Conservation (phyloP, 371 early-diverging fungal species). For the Conidiobolus coronatus region DNA sequence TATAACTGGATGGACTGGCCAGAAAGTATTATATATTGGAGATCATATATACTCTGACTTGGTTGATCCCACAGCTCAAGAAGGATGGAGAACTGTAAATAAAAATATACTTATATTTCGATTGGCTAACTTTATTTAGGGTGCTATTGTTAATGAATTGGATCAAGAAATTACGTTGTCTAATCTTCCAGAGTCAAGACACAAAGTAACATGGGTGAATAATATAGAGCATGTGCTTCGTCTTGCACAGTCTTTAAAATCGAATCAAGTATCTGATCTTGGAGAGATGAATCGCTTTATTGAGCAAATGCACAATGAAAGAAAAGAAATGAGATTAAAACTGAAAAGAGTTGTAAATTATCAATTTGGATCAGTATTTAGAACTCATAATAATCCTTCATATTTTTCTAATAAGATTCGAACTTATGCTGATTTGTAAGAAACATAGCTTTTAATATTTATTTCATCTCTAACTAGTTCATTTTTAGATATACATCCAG, state of each 20-base stretch:
- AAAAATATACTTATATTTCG: neutral
- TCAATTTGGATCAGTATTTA: slow-evolving; percentile 38
- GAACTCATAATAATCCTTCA: slow-evolving; percentile 34
- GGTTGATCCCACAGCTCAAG: slow-evolving; percentile 30
- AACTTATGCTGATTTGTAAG: slow-evolving; percentile 18
- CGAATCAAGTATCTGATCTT: slow-evolving; percentile 15
- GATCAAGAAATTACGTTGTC: slow-evolving; percentile 24
- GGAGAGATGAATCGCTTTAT: slow-evolving; percentile 8
- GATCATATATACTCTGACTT: slow-evolving; percentile 43
- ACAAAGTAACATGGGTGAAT: slow-evolving; percentile 20
- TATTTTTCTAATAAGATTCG: slow-evolving; percentile 36
- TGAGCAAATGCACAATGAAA: slow-evolving; percentile 8
- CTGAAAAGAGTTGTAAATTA: slow-evolving; percentile 25
- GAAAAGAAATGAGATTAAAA: slow-evolving; percentile 16
- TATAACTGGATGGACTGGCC: slow-evolving; percentile 32
- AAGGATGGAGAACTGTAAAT: slow-evolving; percentile 34
- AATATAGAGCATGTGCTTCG: slow-evolving; percentile 25
- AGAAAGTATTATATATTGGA: slow-evolving; percentile 37
- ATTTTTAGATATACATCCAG: slow-evolving; percentile 24
- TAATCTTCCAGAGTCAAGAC: slow-evolving; percentile 4
- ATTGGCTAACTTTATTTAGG: slow-evolving; percentile 6
- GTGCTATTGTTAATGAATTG: slow-evolving; percentile 36
- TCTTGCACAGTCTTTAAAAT: slow-evolving; percentile 21
- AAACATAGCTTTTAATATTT: neutral
- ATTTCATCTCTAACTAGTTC: slow-evolving; percentile 9